phyloP scores from a whole-genome alignment of 2,329 filamentous ascomycete species.

The Aspergillus uvarum region DNA sequence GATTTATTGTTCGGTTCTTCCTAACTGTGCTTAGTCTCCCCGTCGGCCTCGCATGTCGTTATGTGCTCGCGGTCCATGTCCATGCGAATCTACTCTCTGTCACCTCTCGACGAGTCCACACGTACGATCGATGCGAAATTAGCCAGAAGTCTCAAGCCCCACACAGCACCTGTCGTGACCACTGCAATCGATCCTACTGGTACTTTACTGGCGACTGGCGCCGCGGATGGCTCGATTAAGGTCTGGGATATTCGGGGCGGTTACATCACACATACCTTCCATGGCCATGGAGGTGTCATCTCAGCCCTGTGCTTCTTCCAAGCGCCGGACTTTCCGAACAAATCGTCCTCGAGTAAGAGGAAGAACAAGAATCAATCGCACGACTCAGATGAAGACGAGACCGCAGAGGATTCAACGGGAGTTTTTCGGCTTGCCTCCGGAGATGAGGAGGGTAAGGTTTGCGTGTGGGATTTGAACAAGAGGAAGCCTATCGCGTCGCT shows the following conservation, averaged over 20 bases:
- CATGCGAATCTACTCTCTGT: constrained; percentile 84
- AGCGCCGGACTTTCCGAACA: constrained; percentile 51
- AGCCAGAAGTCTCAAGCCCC: constrained; percentile 80
- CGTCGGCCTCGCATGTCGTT: constrained; percentile 81
- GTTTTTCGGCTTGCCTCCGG: constrained; percentile 83
- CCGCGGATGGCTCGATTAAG: constrained; percentile 90
- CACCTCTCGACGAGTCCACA: constrained; percentile 55
- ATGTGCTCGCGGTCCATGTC: constrained; percentile 93
- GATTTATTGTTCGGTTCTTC: neutral
- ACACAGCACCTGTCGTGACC: constrained; percentile 84
- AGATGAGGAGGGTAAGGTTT: constrained; percentile 88
- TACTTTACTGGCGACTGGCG: constrained; percentile 86
- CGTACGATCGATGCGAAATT: constrained; percentile 65
- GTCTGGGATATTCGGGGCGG: constrained; percentile 93
- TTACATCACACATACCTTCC: constrained; percentile 91
- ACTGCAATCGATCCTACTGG: constrained; percentile 81
- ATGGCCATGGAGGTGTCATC: constrained; percentile 85
- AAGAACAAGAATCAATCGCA: constrained; percentile 41
- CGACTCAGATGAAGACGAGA: constrained; percentile 41
- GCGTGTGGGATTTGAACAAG: constrained; percentile 89
- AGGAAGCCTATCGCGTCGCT: constrained; percentile 72
- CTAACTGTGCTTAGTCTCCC: constrained; percentile 63
- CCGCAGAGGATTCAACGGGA: constrained; percentile 50
- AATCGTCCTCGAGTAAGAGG: constrained; percentile 44
- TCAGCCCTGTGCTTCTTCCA: constrained; percentile 93